Evolutionary conservation across 2,329 filamentous ascomycete species (phyloP).

Genomic region (Colletotrichum lentis): DNA sequence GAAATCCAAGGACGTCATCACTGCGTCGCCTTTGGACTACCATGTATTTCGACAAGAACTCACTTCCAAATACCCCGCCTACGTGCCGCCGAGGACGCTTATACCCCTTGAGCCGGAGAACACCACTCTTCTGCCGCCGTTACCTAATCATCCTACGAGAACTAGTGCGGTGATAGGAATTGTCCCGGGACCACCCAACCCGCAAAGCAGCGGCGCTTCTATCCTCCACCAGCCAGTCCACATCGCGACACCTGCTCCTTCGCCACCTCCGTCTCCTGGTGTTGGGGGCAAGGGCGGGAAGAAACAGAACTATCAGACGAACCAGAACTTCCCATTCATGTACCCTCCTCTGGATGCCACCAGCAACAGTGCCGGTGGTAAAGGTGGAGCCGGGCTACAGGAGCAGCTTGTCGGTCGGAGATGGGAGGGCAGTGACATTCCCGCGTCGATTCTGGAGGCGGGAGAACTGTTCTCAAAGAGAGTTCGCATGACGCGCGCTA

Average conservation of each 20-base stretch:
- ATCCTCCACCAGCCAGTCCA: slow-evolving; percentile 97
- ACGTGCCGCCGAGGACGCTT: slow-evolving; percentile 84
- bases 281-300: slow-evolving; percentile 92
- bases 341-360: slow-evolving; percentile 91
- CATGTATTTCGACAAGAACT: slow-evolving; percentile 97
- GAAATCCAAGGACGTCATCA: slow-evolving; percentile 80
- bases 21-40: slow-evolving; percentile 93
- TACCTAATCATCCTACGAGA: slow-evolving; percentile 76
- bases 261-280: slow-evolving; percentile 87
- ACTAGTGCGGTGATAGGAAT: slow-evolving; percentile 69
- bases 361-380: slow-evolving; percentile 90
- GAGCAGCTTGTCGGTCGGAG: slow-evolving; percentile 80
- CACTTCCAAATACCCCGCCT: slow-evolving; percentile 96
- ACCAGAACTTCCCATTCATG: slow-evolving; percentile 97
- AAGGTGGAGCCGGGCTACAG: slow-evolving; percentile 82
- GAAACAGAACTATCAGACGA: slow-evolving; percentile 99
- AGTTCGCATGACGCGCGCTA: slow-evolving; percentile 89
- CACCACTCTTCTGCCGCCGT: slow-evolving; percentile 85
- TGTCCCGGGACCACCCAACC: slow-evolving; percentile 62
- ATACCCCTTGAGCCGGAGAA: slow-evolving; percentile 90
- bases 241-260: slow-evolving; percentile 97
- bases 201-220: slow-evolving; percentile 70
- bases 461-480: slow-evolving; percentile 89
- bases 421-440: slow-evolving; percentile 95
- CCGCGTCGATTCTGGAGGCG: slow-evolving; percentile 92